These are phyloP conservation scores for Zea mays DNA, from an alignment of 176 grass and related monocot genomes.

Conservation along the genomic window Zm-B73-REFERENCE-NAM-5.0 NC_050101.1:159592001-159592500, in stretches of 20 bases:
- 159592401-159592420: constrained; percentile 3
- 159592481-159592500: constrained; percentile 6
- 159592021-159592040: constrained; percentile 97
- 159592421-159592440: constrained; percentile 29
- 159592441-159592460: constrained; percentile 37
- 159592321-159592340: constrained; percentile 92
- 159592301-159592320: constrained; percentile 91
- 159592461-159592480: constrained; percentile 20
- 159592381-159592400: constrained; percentile 58
- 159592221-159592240: constrained; percentile 93
- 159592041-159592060: constrained; percentile 99
- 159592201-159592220: constrained; percentile 81
- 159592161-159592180: neutral
- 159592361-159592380: constrained; percentile 86
- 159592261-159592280: constrained; percentile 76
- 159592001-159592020: constrained; percentile 67
- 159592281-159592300: constrained; percentile 85
- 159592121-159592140: neutral
- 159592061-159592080: constrained; percentile 88
- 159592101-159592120: neutral
- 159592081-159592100: neutral
- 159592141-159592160: neutral
- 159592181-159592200: neutral
- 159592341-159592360: constrained; percentile 85
- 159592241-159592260: constrained; percentile 89